A percentile compares a stretch with the other conserved stretches of the same genome.
phyloP scores from a whole-genome alignment of 805 yeast genomes.

The Starmerella sirachaensis region DNA sequence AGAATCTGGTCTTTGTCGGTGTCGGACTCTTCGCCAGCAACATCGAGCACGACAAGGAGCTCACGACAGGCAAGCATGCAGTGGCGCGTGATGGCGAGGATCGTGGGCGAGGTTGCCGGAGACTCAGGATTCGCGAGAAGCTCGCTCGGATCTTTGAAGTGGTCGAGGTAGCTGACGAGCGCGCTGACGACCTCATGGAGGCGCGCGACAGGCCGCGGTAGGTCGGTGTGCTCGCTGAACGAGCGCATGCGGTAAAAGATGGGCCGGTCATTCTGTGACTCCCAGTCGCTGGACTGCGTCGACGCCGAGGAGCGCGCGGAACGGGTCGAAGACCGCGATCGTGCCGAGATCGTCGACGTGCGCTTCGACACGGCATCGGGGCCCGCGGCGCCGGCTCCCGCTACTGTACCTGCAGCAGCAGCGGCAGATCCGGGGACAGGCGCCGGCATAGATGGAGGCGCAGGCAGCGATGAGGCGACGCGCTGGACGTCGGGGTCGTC shows the following conservation, averaged over 20 bases:
- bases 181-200: constrained; percentile 30
- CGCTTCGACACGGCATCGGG: not conserved
- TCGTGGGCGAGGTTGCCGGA: constrained; percentile 22
- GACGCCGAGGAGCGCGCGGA: constrained; percentile 1
- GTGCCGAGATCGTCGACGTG: not conserved
- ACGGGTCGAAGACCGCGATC: constrained; percentile 1
- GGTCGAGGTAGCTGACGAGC: constrained; percentile 27
- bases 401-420: too few relatives aligned
- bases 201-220: constrained; percentile 26
- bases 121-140: constrained; percentile 24
- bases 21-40: constrained; percentile 22
- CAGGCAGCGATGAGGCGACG: not conserved
- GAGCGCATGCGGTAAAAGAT: constrained; percentile 14
- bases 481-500: constrained; percentile 19
- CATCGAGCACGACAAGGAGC: constrained; percentile 29
- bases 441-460: too few relatives aligned
- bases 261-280: constrained; percentile 1
- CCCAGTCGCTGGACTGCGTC: constrained; percentile 3
- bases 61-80: constrained; percentile 33
- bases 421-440: too few relatives aligned
- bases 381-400: not conserved
- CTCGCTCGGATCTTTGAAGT: constrained; percentile 25
- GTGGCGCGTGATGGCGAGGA: constrained; percentile 29
- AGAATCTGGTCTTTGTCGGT: constrained; percentile 28
- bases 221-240: constrained; percentile 12